Evolutionary conservation across 192 early-diverging fungal species (phyloP).

Genomic region (Backusella australiensis): DNA sequence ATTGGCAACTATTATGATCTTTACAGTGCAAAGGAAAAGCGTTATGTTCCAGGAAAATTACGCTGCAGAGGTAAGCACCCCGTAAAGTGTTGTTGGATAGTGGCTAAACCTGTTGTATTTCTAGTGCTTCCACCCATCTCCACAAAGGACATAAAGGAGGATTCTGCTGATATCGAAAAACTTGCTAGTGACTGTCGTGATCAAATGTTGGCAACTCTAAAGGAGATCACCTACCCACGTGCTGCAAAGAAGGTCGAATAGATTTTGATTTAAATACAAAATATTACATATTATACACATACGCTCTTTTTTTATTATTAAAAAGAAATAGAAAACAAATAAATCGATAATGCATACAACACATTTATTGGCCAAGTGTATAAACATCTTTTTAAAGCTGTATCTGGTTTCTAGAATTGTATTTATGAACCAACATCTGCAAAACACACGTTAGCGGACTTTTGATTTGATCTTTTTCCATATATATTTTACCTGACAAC

Average conservation of each 20-base stretch:
- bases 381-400: slow-evolving; percentile 22
- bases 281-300: not conserved
- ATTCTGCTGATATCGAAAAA: slow-evolving; percentile 44
- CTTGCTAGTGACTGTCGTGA: slow-evolving; percentile 45
- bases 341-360: not conserved
- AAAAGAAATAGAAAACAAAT: not conserved
- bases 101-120: not conserved
- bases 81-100: not conserved
- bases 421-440: slow-evolving; percentile 35
- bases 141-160: slow-evolving; percentile 39
- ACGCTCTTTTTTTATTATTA: too few species aligned
- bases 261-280: not conserved
- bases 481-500: slow-evolving; percentile 42
- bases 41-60: slow-evolving; percentile 52
- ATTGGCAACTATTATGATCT: slow-evolving; percentile 66
- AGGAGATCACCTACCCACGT: slow-evolving; percentile 42
- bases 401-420: slow-evolving; percentile 37
- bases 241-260: not conserved
- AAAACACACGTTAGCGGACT: not conserved
- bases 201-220: slow-evolving; percentile 50
- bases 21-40: slow-evolving; percentile 51
- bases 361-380: not conserved
- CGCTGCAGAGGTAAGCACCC: not conserved
- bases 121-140: slow-evolving; percentile 50
- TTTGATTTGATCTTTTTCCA: not conserved